Percentiles rank a stretch among this genome's conserved stretches.
Conservation (phyloP, 2,329 filamentous ascomycete species). For the Grosmannia serpens region DNA sequence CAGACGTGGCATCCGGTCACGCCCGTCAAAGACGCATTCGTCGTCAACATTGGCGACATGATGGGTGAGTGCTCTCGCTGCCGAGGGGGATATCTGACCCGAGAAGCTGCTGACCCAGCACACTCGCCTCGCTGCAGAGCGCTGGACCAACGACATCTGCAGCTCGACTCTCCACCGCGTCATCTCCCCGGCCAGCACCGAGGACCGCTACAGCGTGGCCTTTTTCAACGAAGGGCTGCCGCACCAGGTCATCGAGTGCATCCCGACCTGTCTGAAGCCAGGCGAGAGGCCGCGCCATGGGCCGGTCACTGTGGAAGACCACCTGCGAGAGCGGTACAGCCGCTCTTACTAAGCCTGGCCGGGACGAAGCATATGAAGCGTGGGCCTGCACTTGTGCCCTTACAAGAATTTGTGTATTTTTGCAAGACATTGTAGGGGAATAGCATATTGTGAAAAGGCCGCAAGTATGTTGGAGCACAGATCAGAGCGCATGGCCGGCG, state of each 20-base stretch:
- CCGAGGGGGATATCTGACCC: too few species aligned
- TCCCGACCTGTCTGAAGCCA: conserved; percentile 21
- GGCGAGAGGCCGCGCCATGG: conserved; percentile 20
- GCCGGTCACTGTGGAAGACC: conserved; percentile 21
- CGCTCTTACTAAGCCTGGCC: conserved; percentile 17
- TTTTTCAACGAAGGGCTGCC: conserved; percentile 39
- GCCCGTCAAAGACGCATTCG: conserved; percentile 32
- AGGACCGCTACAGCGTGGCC: conserved; percentile 41
- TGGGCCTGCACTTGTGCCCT: too few species aligned
- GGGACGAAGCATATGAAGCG: too few species aligned
- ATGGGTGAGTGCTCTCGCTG: conserved; percentile 15
- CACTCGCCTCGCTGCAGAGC: neutral
- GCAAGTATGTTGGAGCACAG: too few species aligned
- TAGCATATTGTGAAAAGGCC: too few species aligned
- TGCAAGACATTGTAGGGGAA: too few species aligned
- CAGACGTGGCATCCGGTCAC: conserved; percentile 29
- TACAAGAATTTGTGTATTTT: too few species aligned
- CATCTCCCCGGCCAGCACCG: conserved; percentile 33
- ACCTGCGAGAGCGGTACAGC: conserved; percentile 18
- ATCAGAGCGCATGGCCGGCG: too few species aligned
- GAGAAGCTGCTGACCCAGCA: too few species aligned
- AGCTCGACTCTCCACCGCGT: conserved; percentile 43
- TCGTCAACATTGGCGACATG: conserved; percentile 33
- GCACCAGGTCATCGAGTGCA: conserved; percentile 19
- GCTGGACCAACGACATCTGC: conserved; percentile 42